These are phyloP conservation scores for Daldinia decipiens DNA, from an alignment of 495 filamentous ascomycete genomes.

Conservation along the genomic window DNA sequence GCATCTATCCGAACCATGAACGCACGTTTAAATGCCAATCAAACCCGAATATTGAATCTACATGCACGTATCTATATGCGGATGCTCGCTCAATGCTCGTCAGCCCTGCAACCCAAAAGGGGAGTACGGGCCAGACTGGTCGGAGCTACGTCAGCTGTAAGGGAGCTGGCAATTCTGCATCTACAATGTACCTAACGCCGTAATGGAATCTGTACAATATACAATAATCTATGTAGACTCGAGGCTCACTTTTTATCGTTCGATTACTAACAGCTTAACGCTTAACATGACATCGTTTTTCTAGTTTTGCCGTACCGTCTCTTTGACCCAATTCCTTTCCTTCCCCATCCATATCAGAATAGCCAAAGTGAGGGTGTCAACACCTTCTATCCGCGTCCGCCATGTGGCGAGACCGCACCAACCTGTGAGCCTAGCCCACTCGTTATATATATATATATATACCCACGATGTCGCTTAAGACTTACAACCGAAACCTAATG, in stretches of 20 bases:
- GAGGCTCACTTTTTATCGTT: conserved; percentile 28
- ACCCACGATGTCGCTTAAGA: not conserved
- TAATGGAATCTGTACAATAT: conserved; percentile 6
- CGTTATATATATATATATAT: conserved; percentile 5
- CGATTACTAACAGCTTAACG: conserved; percentile 8
- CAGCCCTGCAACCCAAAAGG: conserved; percentile 28
- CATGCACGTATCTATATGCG: not conserved
- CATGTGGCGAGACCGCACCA: conserved; percentile 98
- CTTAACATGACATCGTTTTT: not conserved
- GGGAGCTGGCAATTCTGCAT: conserved; percentile 1
- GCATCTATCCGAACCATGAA: conserved; percentile 29
- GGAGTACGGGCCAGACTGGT: conserved; percentile 13
- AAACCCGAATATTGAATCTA: conserved; percentile 7
- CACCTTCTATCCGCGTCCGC: conserved; percentile 62
- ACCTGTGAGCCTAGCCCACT: conserved; percentile 71
- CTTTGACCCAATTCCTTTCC: conserved; percentile 16
- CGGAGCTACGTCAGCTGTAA: conserved; percentile 48
- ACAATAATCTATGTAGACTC: not conserved
- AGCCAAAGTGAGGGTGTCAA: conserved; percentile 51
- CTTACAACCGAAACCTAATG: conserved; percentile 3
- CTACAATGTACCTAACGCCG: not conserved
- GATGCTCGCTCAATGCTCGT: not conserved
- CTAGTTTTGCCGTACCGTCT: not conserved
- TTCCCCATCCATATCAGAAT: conserved; percentile 8
- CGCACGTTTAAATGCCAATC: conserved; percentile 34